Evolutionary conservation across 345 rosid species (phyloP), one percentile per base, ranked within the genome.

Genomic region (Melaleuca quinquenervia): DNA sequence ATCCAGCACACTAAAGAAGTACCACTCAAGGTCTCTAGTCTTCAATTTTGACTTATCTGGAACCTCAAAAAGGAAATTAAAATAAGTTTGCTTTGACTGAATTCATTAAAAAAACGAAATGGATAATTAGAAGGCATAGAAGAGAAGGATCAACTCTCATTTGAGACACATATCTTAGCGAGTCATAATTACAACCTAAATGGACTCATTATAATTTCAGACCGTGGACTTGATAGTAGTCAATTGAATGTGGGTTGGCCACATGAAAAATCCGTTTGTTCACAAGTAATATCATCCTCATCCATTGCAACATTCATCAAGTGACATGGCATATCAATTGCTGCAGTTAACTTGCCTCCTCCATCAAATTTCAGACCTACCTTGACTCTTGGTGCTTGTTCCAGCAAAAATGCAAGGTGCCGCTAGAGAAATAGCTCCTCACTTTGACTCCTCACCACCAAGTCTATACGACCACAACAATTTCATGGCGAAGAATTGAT

Each of bases 11-110:
- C 95, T 95, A 51, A 95, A 97, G 88, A 97, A 97, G 89, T 97
- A 97, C 99, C 99, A 97, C 90, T 97, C 98, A 88, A 94, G 89
- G 90, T 96, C 99, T 90, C 98, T 93, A 55, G 91, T 93, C 88
- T 94, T 95, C 93, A 97, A 90, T 91, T 89, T 96, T 76, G 98
- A 91, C 90, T 93, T 94, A 44, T 62, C 99, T 96, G 85, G 85
- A 85, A 83, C 48, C 53, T 60, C 55, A 80, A 82, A 82, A 51
- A 45, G 41, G 64, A 45, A 32, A 55, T 52, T 48, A 54, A 54
- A 24, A 54, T 54, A 54, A 70, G 80, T 70, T 18, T 9, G 26
- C 80, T 9, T 70, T 13, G 5, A 64, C 76, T 41, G 41, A 64
- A 64, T 64, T 32, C 76, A 2, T 64, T 41, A 64, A 16, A 22